These are phyloP conservation scores for Kregervanrija fluxuum DNA, from an alignment of 805 yeast species.

Conservation along the genomic window DNA sequence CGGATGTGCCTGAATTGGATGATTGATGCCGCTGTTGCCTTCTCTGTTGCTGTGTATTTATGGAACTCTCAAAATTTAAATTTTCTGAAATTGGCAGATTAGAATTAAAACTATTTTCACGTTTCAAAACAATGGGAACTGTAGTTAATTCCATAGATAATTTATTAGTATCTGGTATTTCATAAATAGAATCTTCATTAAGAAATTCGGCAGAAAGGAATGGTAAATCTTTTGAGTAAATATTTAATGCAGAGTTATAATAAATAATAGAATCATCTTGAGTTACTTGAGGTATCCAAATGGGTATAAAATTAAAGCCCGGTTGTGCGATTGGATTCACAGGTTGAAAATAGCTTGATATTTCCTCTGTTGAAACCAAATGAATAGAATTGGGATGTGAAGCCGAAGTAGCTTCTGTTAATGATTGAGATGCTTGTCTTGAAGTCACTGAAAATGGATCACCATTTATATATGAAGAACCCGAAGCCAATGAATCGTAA, in stretches of 20 bases:
- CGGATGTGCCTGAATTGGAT: background rate
- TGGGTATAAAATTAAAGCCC: constrained; percentile 28
- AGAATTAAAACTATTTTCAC: background rate
- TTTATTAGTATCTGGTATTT: constrained; percentile 19
- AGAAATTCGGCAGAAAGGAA: constrained; percentile 33
- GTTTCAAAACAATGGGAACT: constrained; percentile 10
- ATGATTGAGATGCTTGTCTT: constrained; percentile 12
- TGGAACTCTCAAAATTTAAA: background rate
- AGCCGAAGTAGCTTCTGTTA: constrained; percentile 5
- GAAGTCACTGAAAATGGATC: background rate
- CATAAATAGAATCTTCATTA: constrained; percentile 28
- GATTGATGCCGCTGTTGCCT: background rate
- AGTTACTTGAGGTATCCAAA: constrained; percentile 61
- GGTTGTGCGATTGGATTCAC: constrained; percentile 17
- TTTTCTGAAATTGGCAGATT: background rate
- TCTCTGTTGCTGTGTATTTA: background rate
- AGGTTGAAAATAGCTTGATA: constrained; percentile 20
- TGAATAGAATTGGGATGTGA: constrained; percentile 9
- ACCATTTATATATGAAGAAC: background rate
- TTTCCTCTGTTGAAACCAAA: constrained; percentile 21
- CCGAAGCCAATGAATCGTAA: constrained; percentile 3
- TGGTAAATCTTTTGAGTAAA: constrained; percentile 55
- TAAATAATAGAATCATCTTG: constrained; percentile 48
- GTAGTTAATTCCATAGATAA: constrained; percentile 18
- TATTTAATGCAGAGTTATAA: constrained; percentile 52